Conservation (phyloP, 768 basidiomycete genomes). For the Leucocoprinus birnbaumii region DNA sequence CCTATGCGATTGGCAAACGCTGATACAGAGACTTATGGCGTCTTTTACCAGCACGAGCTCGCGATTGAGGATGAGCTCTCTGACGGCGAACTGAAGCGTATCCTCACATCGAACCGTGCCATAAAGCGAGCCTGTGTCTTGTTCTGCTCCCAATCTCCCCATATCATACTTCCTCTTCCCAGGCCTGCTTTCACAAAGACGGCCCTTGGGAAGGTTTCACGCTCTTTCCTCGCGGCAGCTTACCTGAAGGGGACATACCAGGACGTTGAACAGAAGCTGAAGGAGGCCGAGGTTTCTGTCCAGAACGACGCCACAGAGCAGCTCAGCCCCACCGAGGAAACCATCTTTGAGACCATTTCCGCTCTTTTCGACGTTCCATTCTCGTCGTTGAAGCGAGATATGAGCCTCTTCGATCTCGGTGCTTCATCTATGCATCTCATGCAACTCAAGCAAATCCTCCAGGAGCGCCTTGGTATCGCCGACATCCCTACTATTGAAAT, state of each 20-base stretch:
- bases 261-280: not conserved
- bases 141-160: constrained; percentile 7
- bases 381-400: not conserved
- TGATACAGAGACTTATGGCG: constrained; percentile 6
- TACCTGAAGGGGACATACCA: constrained; percentile 5
- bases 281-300: not conserved
- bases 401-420: constrained; percentile 7
- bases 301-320: not conserved
- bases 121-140: not conserved
- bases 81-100: not conserved
- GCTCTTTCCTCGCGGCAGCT: constrained; percentile 5
- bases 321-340: not conserved
- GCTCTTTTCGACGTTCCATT: constrained; percentile 1
- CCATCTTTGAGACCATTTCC: constrained; percentile 6
- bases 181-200: constrained; percentile 7
- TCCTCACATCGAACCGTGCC: constrained; percentile 2
- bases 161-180: constrained; percentile 3
- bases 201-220: constrained; percentile 8
- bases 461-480: constrained; percentile 2
- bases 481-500: constrained; percentile 9
- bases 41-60: constrained; percentile 7
- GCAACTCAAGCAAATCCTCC: constrained; percentile 5
- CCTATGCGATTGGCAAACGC: constrained; percentile 8
- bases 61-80: constrained; percentile 1
- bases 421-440: constrained; percentile 10